Evolutionary conservation across 371 early-diverging fungal genomes (phyloP).

Genomic region (Mortierella sp.): DNA sequence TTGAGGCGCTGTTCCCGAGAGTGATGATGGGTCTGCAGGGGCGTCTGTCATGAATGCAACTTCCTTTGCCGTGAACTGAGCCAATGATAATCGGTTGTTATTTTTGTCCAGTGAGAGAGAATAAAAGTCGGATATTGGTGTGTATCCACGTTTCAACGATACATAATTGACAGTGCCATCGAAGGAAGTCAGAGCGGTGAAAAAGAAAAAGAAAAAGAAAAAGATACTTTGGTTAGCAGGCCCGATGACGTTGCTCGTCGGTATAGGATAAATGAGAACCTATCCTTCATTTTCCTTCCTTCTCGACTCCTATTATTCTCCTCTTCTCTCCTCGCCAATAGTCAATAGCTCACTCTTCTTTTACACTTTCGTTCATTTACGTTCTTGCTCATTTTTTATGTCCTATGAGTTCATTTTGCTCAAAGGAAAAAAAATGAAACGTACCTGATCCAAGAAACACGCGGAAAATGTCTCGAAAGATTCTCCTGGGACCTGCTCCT

Average conservation of each 20-base stretch:
- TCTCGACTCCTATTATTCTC: not conserved
- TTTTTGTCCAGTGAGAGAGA: not conserved
- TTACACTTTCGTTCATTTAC: not conserved
- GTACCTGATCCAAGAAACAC: constrained; percentile 51
- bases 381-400: not conserved
- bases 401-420: not conserved
- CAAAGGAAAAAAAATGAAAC: not conserved
- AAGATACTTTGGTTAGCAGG: not conserved
- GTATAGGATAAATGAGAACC: not conserved
- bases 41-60: constrained; percentile 27
- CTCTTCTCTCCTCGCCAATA: not conserved
- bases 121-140: not conserved
- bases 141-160: not conserved
- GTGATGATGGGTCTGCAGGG: constrained; percentile 12
- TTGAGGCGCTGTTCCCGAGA: constrained; percentile 20
- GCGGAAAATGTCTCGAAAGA: constrained; percentile 42
- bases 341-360: not conserved
- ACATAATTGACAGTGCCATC: not conserved
- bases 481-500: constrained; percentile 43
- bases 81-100: not conserved
- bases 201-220: not conserved
- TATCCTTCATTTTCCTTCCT: not conserved
- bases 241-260: not conserved
- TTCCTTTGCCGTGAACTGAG: constrained; percentile 32
- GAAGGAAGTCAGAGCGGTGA: not conserved